A percentile compares a stretch with the other conserved stretches of the same genome.
These are phyloP conservation scores for Vaccinium darrowii DNA, from an alignment of 148 eudicot genomes.

Conservation along the genomic window DNA sequence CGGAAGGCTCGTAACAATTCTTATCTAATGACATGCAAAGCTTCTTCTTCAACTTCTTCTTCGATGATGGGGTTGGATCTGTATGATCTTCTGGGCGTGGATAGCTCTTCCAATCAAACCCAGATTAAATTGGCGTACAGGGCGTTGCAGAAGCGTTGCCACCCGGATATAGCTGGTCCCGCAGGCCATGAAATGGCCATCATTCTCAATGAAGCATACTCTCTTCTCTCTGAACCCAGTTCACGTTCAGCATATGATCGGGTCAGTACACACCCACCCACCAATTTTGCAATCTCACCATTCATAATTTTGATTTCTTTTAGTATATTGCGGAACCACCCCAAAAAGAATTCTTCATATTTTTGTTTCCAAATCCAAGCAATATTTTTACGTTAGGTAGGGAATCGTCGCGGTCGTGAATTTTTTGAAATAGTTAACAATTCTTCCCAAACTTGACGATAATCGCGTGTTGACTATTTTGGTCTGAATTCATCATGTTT, in stretches of 20 bases:
- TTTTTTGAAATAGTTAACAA: too few species aligned
- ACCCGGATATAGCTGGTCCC: constrained; percentile 87
- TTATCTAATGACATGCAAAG: background rate
- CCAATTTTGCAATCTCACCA: too few species aligned
- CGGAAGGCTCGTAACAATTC: background rate
- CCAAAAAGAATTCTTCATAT: background rate
- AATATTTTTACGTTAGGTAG: too few species aligned
- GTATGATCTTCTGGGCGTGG: constrained; percentile 79
- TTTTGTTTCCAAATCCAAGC: background rate
- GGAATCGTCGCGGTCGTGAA: too few species aligned
- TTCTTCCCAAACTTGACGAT: too few species aligned
- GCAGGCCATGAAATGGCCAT: constrained; percentile 94
- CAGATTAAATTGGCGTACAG: constrained; percentile 73
- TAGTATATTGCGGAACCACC: background rate
- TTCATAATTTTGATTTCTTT: too few species aligned
- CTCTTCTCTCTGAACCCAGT: constrained; percentile 70
- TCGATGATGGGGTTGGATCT: constrained; percentile 55
- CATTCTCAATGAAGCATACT: constrained; percentile 77
- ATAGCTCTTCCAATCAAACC: constrained; percentile 53
- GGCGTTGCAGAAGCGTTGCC: constrained; percentile 76
- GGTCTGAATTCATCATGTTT: too few species aligned
- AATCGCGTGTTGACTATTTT: too few species aligned
- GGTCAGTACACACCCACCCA: constrained; percentile 27
- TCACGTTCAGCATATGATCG: constrained; percentile 71
- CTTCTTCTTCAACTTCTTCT: background rate